Conservation (phyloP, 1,139 yeast genomes). For the Diutina pseudorugosa region DNA sequence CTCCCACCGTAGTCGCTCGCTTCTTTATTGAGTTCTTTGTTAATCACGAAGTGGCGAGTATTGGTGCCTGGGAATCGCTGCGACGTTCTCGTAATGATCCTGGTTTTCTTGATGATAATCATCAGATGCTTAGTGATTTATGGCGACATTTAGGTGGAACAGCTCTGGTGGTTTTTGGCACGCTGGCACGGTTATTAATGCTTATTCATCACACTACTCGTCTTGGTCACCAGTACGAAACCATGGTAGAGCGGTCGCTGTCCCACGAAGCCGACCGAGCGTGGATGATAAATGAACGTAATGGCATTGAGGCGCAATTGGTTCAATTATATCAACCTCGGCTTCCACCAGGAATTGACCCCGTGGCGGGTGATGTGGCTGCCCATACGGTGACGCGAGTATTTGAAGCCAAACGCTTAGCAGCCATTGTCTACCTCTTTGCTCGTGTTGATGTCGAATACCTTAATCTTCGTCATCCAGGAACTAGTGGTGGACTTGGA, state of each 20-base stretch:
- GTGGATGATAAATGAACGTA: neutral
- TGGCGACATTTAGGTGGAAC: neutral
- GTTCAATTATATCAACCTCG: neutral
- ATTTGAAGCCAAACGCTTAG: neutral
- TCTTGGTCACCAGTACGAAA: neutral
- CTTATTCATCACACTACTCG: neutral
- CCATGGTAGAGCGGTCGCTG: neutral
- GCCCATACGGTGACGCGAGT: neutral
- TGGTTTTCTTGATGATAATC: too few relatives aligned
- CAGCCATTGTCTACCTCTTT: neutral
- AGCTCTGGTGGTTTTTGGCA: neutral
- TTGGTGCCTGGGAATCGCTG: neutral
- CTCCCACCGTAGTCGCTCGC: neutral
- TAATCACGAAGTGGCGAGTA: neutral
- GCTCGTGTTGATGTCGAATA: neutral
- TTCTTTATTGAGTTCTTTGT: neutral
- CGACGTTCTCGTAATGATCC: neutral
- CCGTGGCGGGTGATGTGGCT: neutral
- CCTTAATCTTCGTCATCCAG: neutral
- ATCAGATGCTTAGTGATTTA: neutral
- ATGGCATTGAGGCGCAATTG: slow-evolving; percentile 1
- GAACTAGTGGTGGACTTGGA: neutral
- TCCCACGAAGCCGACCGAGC: neutral
- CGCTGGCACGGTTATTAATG: neutral
- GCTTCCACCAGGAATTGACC: neutral